Evolutionary conservation across 2,329 filamentous ascomycete species (phyloP).

Genomic region (Cytospora chrysosperma): DNA sequence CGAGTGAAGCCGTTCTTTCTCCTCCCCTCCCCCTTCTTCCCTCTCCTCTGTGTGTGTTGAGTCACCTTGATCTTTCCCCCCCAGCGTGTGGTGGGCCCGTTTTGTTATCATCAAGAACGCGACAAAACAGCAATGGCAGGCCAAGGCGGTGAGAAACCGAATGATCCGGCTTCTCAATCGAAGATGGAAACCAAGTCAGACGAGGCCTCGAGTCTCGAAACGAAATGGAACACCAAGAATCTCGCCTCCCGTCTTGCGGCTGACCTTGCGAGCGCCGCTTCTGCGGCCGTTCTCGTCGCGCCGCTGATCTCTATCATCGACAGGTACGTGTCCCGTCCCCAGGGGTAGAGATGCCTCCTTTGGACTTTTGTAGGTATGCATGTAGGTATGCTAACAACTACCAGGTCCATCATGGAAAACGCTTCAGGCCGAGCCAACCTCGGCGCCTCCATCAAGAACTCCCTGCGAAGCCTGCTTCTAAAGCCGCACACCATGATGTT

Average conservation of each 20-base stretch:
- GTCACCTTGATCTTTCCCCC: not conserved
- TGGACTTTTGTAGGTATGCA: not conserved
- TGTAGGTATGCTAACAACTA: not conserved
- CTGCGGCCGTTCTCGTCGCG: conserved; percentile 74
- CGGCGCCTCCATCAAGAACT: conserved; percentile 56
- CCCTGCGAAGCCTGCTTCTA: conserved; percentile 55
- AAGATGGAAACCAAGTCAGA: conserved; percentile 16
- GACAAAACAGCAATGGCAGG: conserved; percentile 14
- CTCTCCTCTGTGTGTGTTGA: not conserved
- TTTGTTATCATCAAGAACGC: not conserved
- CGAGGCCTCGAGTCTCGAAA: not conserved
- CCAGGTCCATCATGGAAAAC: conserved; percentile 76
- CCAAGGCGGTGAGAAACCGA: conserved; percentile 16
- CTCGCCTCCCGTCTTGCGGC: conserved; percentile 64
- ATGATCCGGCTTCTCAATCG: conserved; percentile 14
- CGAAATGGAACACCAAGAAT: conserved; percentile 73
- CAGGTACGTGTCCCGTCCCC: conserved; percentile 51
- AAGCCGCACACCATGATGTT: conserved; percentile 61
- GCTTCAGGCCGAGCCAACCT: conserved; percentile 68
- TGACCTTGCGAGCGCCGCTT: conserved; percentile 67
- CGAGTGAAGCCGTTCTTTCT: conserved; percentile 5
- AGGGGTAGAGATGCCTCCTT: not conserved
- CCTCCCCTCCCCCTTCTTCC: not conserved
- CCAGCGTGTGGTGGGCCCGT: not conserved
- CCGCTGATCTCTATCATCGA: conserved; percentile 88